Percentiles rank a stretch among this genome's conserved stretches.
Evolutionary conservation across 2,329 filamentous ascomycete genomes (phyloP).

Genomic region (Trichoderma semiorbis): DNA sequence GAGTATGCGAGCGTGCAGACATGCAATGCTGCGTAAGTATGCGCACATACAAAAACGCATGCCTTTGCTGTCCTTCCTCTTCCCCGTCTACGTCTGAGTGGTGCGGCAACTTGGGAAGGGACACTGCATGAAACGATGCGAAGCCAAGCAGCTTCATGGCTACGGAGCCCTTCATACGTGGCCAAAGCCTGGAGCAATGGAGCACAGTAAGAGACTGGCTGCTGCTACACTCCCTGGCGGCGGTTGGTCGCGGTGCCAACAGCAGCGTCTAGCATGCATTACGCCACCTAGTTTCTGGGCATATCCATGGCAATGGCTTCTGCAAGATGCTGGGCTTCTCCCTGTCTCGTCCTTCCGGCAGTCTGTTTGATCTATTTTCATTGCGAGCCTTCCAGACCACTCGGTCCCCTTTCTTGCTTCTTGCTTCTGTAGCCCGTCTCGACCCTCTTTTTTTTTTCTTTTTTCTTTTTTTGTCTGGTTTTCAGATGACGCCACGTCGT

Average conservation of each 20-base stretch:
- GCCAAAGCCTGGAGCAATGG: neutral
- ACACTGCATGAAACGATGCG: conserved; percentile 5
- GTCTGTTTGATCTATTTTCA: neutral
- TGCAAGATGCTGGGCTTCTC: neutral
- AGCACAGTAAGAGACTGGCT: neutral
- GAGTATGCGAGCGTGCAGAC: conserved; percentile 13
- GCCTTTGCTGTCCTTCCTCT: neutral
- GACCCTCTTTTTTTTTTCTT: neutral
- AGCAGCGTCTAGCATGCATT: neutral
- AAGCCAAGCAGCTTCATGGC: conserved; percentile 7
- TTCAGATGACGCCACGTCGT: neutral
- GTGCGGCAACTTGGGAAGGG: neutral
- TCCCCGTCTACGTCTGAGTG: neutral
- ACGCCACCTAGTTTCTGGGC: neutral
- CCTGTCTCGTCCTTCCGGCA: neutral
- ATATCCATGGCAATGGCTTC: neutral
- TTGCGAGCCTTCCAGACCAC: neutral
- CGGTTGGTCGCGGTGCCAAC: conserved; percentile 14
- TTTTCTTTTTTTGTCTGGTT: neutral
- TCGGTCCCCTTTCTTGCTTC: neutral
- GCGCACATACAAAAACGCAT: conserved; percentile 7
- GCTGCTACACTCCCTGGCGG: neutral
- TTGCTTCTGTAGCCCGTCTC: neutral
- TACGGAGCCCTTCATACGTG: conserved; percentile 4
- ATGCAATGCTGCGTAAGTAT: conserved; percentile 11